phyloP scores from a whole-genome alignment of 1,284 basidiomycete species.

The Lentinula novae-zelandiae region DNA sequence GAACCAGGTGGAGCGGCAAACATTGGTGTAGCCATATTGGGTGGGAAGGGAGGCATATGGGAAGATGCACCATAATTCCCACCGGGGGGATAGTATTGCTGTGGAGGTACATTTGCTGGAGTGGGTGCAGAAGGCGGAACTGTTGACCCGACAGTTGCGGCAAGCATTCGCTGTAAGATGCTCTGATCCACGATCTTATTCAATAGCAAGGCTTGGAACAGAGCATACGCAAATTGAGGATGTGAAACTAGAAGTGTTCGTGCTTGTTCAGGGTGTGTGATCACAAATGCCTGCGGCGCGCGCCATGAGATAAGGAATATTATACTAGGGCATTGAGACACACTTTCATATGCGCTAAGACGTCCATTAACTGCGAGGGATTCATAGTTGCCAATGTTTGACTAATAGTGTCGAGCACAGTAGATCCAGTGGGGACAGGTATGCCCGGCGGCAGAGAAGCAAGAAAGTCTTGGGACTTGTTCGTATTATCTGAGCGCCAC shows the following conservation, averaged over 20 bases:
- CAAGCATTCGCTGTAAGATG: constrained; percentile 73
- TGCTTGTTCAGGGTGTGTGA: constrained; percentile 90
- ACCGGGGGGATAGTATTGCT: constrained; percentile 32
- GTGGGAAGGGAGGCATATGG: constrained; percentile 27
- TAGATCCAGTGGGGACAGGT: constrained; percentile 71
- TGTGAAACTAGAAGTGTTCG: constrained; percentile 75
- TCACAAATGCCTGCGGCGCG: constrained; percentile 74
- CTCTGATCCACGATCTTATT: constrained; percentile 93
- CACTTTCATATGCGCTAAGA: constrained; percentile 98
- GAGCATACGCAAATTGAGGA: constrained; percentile 93
- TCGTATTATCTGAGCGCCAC: not conserved
- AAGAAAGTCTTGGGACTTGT: constrained; percentile 46
- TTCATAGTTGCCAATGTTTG: constrained; percentile 84
- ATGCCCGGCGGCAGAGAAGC: constrained; percentile 75
- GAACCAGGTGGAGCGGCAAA: constrained; percentile 7
- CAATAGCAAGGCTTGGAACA: constrained; percentile 93
- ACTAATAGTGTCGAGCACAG: constrained; percentile 82
- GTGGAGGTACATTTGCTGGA: constrained; percentile 33
- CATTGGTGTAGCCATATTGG: constrained; percentile 16
- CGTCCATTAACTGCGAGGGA: constrained; percentile 86
- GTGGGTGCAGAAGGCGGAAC: constrained; percentile 24
- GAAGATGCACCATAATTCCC: constrained; percentile 18
- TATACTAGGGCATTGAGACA: constrained; percentile 20
- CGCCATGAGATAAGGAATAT: constrained; percentile 6
- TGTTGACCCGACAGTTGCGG: constrained; percentile 33